Base-by-base conservation (phyloP, 768 basidiomycete genomes). In the Cyclocybe aegerita region DNA sequence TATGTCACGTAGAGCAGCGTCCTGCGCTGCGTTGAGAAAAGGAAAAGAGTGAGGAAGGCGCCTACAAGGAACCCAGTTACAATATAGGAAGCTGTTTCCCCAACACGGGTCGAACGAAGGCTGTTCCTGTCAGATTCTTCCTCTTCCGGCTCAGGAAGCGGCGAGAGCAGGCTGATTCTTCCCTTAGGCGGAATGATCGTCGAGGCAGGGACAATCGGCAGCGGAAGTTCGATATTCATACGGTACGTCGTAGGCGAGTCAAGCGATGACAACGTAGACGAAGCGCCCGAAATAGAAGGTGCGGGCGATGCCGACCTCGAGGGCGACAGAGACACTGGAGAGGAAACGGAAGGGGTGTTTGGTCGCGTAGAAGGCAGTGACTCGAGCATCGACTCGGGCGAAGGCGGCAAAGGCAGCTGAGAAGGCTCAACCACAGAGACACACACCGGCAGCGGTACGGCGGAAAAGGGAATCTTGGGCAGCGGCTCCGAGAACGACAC, bases 31-130 rank as follows among this genome's bases (percentile, higher is more conserved):
- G 69, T 65, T 10, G 66, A 62, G 40, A 71, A 59, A 8, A 71
- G 43, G 42, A 65, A 63, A 12, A 68, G 53, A 6, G 69, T 71
- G 34, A 68, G 55, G 48, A 69, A 64, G 7, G 69, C 67, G 15
- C 69, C 69, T 37, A 69, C 60, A 43, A 87, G 68, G 58, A 87
- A 80, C 34, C 85, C 85, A 15, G 83, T 70, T 17, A 73, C 69
- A 12, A 74, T 51, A 49, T 67, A 70, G 9, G 70, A 70, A 3
- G 73, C 68, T 4, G 68, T 70, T 37, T 74, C 72, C 4, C 60
- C 55, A 14, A 68, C 57, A 15, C 51, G 57, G 5, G 60, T 53
- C 14, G 65, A 48, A 7, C 59, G 59, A 10, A 38, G 7, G 33
- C 37, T 45, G 30, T 15, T 36, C 46, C 48, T 40, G 45, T 38